Evolutionary conservation across 441 rosid species (phyloP).

Genomic region (Dalechampia spathulata): DNA sequence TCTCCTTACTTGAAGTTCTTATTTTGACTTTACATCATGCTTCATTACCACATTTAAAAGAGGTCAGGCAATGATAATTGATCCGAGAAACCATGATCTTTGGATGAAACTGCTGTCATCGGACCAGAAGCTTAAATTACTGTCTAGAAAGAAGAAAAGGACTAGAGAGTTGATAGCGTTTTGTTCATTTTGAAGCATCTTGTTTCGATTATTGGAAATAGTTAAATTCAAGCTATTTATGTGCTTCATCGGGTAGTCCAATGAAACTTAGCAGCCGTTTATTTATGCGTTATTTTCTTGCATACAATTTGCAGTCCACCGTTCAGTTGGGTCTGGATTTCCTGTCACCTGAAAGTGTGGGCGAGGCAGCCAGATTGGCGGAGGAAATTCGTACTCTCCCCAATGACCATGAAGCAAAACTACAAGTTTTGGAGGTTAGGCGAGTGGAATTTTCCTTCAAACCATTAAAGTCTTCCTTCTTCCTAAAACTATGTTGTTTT

Average conservation of each 20-base stretch:
- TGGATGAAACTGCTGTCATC: not conserved
- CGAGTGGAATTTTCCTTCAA: conserved; percentile 14
- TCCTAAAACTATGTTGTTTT: conserved; percentile 1
- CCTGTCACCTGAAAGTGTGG: conserved; percentile 89
- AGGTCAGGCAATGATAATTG: not conserved
- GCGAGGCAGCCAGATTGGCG: conserved; percentile 68
- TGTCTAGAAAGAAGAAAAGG: not conserved
- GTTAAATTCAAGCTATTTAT: not conserved
- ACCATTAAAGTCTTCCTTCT: conserved; percentile 18
- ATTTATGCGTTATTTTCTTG: not conserved
- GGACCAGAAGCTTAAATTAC: not conserved
- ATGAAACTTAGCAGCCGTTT: not conserved
- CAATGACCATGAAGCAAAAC: conserved; percentile 76
- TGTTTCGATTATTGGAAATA: too few species aligned
- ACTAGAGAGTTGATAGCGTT: not conserved
- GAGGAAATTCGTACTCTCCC: conserved; percentile 85
- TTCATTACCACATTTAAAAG: not conserved
- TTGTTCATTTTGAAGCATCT: too few species aligned
- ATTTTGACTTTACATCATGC: too few species aligned
- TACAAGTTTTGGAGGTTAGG: conserved; percentile 84
- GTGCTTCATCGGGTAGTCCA: not conserved
- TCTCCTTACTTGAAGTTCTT: not conserved
- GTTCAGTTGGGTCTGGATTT: conserved; percentile 90
- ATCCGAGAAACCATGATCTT: not conserved
- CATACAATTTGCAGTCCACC: conserved; percentile 60